These are phyloP conservation scores for Domatiomyces globalis DNA, from an alignment of 2,329 filamentous ascomycete genomes.

Conservation along the genomic window DNA sequence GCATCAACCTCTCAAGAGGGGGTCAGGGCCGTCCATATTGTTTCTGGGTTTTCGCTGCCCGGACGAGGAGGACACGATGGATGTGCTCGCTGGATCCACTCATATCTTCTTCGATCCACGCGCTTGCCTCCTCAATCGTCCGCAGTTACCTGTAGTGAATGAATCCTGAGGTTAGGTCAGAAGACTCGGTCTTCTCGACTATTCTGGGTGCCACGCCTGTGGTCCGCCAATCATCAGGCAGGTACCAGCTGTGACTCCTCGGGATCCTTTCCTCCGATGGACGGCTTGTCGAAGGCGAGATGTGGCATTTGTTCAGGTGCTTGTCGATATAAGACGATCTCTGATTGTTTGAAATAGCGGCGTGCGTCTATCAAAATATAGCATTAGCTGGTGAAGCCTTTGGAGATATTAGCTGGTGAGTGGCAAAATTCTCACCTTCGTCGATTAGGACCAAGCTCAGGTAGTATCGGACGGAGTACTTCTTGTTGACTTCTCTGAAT, in stretches of 20 bases:
- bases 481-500: constrained; percentile 99
- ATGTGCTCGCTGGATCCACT: too few relatives aligned
- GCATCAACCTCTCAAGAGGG: too few relatives aligned
- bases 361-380: constrained; percentile 50
- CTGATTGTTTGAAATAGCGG: constrained; percentile 97
- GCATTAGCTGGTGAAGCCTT: neutral
- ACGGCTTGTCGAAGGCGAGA: constrained; percentile 16
- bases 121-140: too few relatives aligned
- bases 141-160: too few relatives aligned
- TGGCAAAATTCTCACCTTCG: constrained; percentile 48
- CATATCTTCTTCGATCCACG: too few relatives aligned
- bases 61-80: too few relatives aligned
- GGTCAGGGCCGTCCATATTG: too few relatives aligned
- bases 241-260: constrained; percentile 12
- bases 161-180: too few relatives aligned
- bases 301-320: constrained; percentile 26
- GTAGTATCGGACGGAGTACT: constrained; percentile 97
- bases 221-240: constrained; percentile 7
- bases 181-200: too few relatives aligned
- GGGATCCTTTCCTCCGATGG: constrained; percentile 16
- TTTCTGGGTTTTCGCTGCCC: too few relatives aligned
- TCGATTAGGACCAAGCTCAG: constrained; percentile 90
- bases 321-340: constrained; percentile 92
- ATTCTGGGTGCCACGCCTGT: neutral
- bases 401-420: constrained; percentile 3